phyloP scores from a whole-genome alignment of 768 basidiomycete species.

The Russula brevipes region DNA sequence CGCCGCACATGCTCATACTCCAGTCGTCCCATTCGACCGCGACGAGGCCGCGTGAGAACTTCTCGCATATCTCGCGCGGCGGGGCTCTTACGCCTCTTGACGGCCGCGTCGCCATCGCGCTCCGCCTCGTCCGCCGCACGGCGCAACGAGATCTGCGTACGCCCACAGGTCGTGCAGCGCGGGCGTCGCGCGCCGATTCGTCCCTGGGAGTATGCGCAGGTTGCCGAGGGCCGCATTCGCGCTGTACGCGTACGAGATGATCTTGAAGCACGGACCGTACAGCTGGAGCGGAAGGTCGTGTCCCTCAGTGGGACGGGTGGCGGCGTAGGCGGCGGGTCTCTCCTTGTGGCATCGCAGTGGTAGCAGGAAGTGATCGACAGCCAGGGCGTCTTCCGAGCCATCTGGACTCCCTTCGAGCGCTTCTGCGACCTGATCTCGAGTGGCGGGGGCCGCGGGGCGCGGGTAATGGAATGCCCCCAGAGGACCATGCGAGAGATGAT shows the following conservation, averaged over 20 bases:
- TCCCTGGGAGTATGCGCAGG: constrained; percentile 20
- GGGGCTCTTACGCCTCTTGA: constrained; percentile 12
- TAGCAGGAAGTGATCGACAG: not conserved
- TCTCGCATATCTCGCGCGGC: constrained; percentile 13
- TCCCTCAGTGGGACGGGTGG: constrained; percentile 9
- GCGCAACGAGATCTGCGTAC: constrained; percentile 19
- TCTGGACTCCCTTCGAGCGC: not conserved
- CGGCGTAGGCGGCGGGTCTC: not conserved
- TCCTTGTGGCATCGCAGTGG: not conserved
- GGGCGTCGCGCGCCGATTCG: constrained; percentile 14
- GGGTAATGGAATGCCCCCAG: constrained; percentile 67
- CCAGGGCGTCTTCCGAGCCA: constrained; percentile 13
- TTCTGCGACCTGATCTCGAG: constrained; percentile 49
- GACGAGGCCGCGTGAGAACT: constrained; percentile 12
- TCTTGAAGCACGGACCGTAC: constrained; percentile 22
- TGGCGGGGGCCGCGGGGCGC: constrained; percentile 71
- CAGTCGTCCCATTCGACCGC: constrained; percentile 24
- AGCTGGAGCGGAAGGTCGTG: constrained; percentile 25
- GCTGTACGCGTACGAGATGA: constrained; percentile 18
- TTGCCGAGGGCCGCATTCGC: constrained; percentile 5
- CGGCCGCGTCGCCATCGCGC: constrained; percentile 20
- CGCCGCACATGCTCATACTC: constrained; percentile 19
- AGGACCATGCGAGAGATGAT: constrained; percentile 56
- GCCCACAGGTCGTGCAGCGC: constrained; percentile 21
- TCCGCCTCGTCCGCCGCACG: constrained; percentile 21